phyloP scores from a whole-genome alignment of 331 rosid species.

The Acacia concinna region DNA sequence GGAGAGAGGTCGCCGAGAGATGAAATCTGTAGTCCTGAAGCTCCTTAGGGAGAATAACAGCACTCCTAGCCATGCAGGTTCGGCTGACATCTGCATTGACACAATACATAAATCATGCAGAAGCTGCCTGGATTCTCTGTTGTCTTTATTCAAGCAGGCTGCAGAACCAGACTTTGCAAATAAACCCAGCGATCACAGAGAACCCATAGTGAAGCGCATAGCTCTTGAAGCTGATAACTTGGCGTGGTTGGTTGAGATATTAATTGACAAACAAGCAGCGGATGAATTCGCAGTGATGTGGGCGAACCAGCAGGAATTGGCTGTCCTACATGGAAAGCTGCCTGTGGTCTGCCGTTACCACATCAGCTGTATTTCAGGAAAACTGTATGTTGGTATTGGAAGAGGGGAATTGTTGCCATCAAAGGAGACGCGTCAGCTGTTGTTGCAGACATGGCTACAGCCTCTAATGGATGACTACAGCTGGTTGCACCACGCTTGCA shows the following conservation, averaged over 20 bases:
- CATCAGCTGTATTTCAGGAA: conserved; percentile 74
- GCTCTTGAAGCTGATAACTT: conserved; percentile 82
- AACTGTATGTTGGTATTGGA: conserved; percentile 79
- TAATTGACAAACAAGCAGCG: conserved; percentile 78
- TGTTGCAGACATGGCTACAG: conserved; percentile 84
- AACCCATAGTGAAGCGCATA: conserved; percentile 61
- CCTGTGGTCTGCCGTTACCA: conserved; percentile 65
- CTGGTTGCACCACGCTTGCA: conserved; percentile 83
- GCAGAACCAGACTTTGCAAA: conserved; percentile 52
- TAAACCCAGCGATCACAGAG: conserved; percentile 46
- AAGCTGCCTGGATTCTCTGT: conserved; percentile 57
- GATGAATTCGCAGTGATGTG: conserved; percentile 78
- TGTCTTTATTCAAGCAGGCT: conserved; percentile 68
- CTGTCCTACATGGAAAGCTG: conserved; percentile 63
- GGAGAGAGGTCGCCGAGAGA: conserved; percentile 86
- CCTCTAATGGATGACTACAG: conserved; percentile 80
- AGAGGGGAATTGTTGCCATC: conserved; percentile 81
- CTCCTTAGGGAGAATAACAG: conserved; percentile 75
- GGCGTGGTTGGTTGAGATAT: conserved; percentile 85
- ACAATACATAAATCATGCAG: conserved; percentile 64
- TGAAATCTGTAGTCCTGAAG: conserved; percentile 86
- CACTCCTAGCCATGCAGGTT: conserved; percentile 44
- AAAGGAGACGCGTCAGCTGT: conserved; percentile 63
- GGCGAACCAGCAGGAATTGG: conserved; percentile 82
- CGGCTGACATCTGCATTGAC: conserved; percentile 59